Percentiles rank a stretch among this genome's conserved stretches.
These are phyloP conservation scores for Pigoraptor vietnamica DNA, from an alignment of 78 protist genomes.

Conservation along the genomic window DNA sequence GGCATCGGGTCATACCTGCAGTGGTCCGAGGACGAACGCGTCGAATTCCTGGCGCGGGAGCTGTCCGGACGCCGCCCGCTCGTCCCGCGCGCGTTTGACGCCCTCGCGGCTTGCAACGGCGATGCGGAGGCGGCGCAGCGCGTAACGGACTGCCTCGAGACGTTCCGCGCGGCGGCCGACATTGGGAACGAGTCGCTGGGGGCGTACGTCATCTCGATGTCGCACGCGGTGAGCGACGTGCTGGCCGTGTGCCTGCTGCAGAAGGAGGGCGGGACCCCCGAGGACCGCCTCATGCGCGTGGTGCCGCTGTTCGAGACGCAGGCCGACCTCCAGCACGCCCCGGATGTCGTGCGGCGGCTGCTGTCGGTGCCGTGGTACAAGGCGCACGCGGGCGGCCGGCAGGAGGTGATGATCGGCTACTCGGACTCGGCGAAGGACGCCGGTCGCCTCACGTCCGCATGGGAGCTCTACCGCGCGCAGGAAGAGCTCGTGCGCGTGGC, in stretches of 20 bases:
- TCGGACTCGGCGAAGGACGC: slow-evolving; percentile 65
- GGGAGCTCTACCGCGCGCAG: slow-evolving; percentile 53
- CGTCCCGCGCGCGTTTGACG: slow-evolving; percentile 2
- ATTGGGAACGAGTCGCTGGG: slow-evolving; percentile 43
- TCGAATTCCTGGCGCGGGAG: slow-evolving; percentile 21
- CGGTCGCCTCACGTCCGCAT: slow-evolving; percentile 52
- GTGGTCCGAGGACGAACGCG: slow-evolving; percentile 26
- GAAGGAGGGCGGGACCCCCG: slow-evolving; percentile 33
- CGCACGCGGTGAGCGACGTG: slow-evolving; percentile 54
- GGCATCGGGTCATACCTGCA: slow-evolving; percentile 48
- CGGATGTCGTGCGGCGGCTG: neutral
- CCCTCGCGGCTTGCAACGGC: neutral
- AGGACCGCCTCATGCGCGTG: slow-evolving; percentile 40
- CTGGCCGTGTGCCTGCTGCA: slow-evolving; percentile 62
- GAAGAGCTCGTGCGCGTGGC: slow-evolving; percentile 29
- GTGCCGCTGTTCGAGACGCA: slow-evolving; percentile 67
- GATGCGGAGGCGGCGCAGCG: neutral
- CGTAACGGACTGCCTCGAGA: neutral
- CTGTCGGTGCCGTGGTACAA: neutral
- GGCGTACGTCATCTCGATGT: slow-evolving; percentile 69
- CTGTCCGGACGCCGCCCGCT: slow-evolving; percentile 29
- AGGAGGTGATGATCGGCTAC: slow-evolving; percentile 77
- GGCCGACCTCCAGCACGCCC: slow-evolving; percentile 2
- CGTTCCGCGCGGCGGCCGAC: slow-evolving; percentile 24
- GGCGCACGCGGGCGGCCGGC: slow-evolving; percentile 26